Evolutionary conservation across 2,329 filamentous ascomycete species (phyloP).

Genomic region (Clonostachys rosea): DNA sequence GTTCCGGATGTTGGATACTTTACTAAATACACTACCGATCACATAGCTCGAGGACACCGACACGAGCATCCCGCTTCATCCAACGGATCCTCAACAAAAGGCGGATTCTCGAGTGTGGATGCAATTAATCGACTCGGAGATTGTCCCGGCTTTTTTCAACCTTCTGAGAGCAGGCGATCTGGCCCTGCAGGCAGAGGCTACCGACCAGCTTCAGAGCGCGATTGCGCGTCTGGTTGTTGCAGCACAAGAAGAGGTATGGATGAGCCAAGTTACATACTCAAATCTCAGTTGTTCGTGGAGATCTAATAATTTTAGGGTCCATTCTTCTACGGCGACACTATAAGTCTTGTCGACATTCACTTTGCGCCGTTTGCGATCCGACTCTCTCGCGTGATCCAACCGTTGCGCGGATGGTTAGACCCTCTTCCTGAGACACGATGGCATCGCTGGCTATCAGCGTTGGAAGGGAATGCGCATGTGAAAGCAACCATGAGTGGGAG

Average conservation of each 20-base stretch:
- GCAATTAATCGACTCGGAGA: conserved; percentile 75
- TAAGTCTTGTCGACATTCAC: conserved; percentile 68
- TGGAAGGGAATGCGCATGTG: conserved; percentile 60
- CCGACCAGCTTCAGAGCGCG: conserved; percentile 56
- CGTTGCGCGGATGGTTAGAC: conserved; percentile 62
- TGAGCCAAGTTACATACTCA: not conserved
- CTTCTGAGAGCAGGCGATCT: conserved; percentile 62
- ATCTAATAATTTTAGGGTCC: conserved; percentile 42
- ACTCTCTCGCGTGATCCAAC: conserved; percentile 59
- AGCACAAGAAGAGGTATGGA: conserved; percentile 33
- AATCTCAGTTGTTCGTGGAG: no score
- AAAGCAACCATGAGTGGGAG: conserved; percentile 63
- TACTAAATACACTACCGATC: conserved; percentile 3
- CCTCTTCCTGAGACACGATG: conserved; percentile 60
- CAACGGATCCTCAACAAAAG: conserved; percentile 58
- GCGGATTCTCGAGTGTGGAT: conserved; percentile 77
- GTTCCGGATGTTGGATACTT: not conserved
- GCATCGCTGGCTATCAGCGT: conserved; percentile 65
- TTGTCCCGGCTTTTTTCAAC: conserved; percentile 73
- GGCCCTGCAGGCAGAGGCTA: not conserved
- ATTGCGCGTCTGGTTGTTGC: conserved; percentile 50
- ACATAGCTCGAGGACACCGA: conserved; percentile 68
- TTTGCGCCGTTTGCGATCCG: conserved; percentile 72
- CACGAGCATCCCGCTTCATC: conserved; percentile 56
- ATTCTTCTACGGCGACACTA: conserved; percentile 55